Percentiles rank a stretch among this genome's conserved stretches.
phyloP scores from a whole-genome alignment of 2,329 filamentous ascomycete species.

The Myriosclerotinia curreyana region DNA sequence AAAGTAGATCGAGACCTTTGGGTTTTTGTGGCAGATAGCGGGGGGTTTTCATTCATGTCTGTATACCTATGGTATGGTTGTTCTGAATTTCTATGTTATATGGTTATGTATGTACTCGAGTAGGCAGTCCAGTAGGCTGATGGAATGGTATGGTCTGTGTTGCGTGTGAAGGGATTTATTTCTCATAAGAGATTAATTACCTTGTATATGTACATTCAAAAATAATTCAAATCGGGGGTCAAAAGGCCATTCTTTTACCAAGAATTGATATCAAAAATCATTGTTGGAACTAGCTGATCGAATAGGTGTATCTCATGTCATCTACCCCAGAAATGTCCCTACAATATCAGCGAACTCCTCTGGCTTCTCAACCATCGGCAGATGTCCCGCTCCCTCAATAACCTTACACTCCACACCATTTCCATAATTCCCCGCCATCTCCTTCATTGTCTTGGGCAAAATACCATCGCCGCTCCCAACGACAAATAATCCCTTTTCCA shows the following conservation, averaged over 20 bases:
- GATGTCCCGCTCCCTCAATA: slow-evolving; percentile 69
- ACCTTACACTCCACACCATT: slow-evolving; percentile 58
- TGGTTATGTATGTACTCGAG: background rate
- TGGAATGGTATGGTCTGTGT: no score
- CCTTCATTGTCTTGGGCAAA: slow-evolving; percentile 75
- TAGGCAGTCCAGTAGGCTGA: no score
- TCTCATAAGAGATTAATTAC: no score
- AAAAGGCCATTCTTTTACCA: no score
- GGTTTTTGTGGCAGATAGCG: background rate
- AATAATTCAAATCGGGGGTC: background rate
- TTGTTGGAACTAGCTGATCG: background rate
- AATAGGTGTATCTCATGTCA: background rate
- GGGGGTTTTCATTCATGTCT: background rate
- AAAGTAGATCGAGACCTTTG: no score
- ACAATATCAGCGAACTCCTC: slow-evolving; percentile 64
- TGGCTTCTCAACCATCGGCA: slow-evolving; percentile 80
- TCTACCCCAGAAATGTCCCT: slow-evolving; percentile 49
- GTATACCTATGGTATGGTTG: background rate
- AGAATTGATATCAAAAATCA: no score
- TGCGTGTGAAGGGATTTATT: no score
- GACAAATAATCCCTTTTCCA: slow-evolving; percentile 63
- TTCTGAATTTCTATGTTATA: background rate
- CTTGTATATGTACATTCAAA: background rate
- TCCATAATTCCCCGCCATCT: slow-evolving; percentile 61
- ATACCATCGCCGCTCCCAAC: slow-evolving; percentile 73